Conservation (phyloP, 148 eudicot genomes). For the Pharnaceum exiguum region DNA sequence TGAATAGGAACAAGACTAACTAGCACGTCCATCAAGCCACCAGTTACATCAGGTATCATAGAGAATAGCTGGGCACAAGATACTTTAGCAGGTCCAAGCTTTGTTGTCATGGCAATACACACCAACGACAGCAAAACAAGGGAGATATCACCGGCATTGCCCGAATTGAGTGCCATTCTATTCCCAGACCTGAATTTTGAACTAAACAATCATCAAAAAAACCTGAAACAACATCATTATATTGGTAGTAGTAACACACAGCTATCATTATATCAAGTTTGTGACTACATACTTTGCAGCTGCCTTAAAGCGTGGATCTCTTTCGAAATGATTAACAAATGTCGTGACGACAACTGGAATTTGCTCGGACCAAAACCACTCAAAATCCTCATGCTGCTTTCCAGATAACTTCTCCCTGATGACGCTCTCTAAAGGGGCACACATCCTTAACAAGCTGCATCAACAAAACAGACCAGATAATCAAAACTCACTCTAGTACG, state of each 20-base stretch:
- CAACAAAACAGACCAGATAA: constrained; percentile 7
- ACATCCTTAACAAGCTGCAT: constrained; percentile 74
- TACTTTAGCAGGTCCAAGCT: constrained; percentile 89
- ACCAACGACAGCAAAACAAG: constrained; percentile 72
- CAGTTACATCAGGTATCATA: constrained; percentile 69
- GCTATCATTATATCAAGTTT: constrained; percentile 3
- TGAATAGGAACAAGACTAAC: constrained; percentile 65
- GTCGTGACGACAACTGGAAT: constrained; percentile 74
- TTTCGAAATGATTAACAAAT: constrained; percentile 78
- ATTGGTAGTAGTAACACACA: not conserved
- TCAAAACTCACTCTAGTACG: constrained; percentile 1
- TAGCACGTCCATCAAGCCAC: constrained; percentile 82
- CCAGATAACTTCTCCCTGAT: constrained; percentile 76
- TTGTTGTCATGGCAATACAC: constrained; percentile 66
- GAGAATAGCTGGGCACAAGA: constrained; percentile 80
- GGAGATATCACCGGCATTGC: constrained; percentile 58
- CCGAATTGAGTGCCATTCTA: constrained; percentile 32
- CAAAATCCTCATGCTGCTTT: constrained; percentile 66
- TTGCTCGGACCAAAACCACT: constrained; percentile 98
- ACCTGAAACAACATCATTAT: no score
- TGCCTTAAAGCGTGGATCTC: constrained; percentile 64
- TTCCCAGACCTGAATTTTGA: constrained; percentile 56
- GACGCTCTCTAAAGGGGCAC: constrained; percentile 83
- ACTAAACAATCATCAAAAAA: no score
- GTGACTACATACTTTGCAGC: constrained; percentile 58